phyloP scores from a whole-genome alignment of 2,329 filamentous ascomycete genomes.

The Cytospora piceicola region DNA sequence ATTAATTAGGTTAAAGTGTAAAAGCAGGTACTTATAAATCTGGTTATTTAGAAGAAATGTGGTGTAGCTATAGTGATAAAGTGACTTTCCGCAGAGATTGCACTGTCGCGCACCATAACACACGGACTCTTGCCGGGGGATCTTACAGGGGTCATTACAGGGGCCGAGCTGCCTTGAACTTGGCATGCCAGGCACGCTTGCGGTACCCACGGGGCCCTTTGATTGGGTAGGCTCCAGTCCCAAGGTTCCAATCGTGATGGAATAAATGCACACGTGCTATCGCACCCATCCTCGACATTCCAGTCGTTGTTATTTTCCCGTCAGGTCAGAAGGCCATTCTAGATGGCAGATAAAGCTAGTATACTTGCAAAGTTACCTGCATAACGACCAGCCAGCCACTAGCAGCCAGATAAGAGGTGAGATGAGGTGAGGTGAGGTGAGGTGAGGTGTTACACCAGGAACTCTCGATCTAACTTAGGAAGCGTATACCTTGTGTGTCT shows the following conservation, averaged over 20 bases:
- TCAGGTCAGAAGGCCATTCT: no score
- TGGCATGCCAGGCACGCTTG: neutral
- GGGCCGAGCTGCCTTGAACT: neutral
- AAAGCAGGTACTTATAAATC: no score
- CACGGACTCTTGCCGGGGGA: neutral
- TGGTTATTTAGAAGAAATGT: no score
- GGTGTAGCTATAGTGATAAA: no score
- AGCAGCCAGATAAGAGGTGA: neutral
- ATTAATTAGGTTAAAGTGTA: no score
- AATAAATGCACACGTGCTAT: conserved; percentile 9
- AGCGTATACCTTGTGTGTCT: conserved; percentile 55
- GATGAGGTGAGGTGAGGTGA: neutral
- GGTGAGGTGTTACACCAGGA: neutral
- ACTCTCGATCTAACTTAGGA: conserved; percentile 24
- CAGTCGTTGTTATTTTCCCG: neutral
- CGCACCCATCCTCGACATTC: neutral
- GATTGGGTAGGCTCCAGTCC: conserved; percentile 4
- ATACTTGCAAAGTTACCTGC: no score
- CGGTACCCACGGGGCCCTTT: neutral
- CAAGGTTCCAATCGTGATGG: neutral
- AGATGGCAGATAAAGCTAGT: no score
- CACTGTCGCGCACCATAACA: no score
- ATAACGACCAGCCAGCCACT: no score
- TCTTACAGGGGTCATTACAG: neutral
- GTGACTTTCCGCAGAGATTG: no score